Base-by-base conservation (phyloP, 768 basidiomycete genomes). In the Basidioascus undulatus region DNA sequence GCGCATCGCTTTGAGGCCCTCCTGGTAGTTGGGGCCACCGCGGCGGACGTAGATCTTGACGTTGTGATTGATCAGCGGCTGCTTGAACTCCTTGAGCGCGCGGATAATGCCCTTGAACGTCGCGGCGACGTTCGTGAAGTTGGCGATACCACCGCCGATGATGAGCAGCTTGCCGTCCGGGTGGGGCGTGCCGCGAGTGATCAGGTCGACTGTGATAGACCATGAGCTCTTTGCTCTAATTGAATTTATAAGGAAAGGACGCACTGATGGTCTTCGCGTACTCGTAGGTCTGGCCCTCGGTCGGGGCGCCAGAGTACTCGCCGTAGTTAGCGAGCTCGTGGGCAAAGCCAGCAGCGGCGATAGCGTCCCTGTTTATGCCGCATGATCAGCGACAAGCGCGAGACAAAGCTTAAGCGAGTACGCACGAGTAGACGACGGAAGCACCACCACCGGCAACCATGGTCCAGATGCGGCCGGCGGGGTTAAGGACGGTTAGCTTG, bases 71-170 rank as follows among this genome's bases (percentile, higher is more conserved):
- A 82, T 76, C 48, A 96, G 70, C 40, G 72, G 74, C 33, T 68
- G 63, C 66, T 84, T 84, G 71, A 69, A 84, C 61, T 86, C 79
- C 66, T 89, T 77, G 49, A 98, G 69, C 15, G 92, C 87, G 34
- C 74, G 79, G 61, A 98, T 98, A 68, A 96, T 98, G 47, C 89
- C 89, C 69, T 96, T 94, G 78, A 98, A 98, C 45, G 89, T 96
- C 9, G 89, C 77, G 26, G 87, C 92, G 50, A 96, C 87, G 58
- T 98, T 94, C 57, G 86, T 94, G 65, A 98, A 98, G 72, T 98
- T 98, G 65, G 92, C 92, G 47, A 92, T 92, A 64, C 89, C 89
- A 62, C 92, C 92, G 61, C 89, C 92, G 49, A 98, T 92, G 69
- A 98, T 92, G 61, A 96, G 78, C 57, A 96, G 73, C 65, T 98